A percentile compares a stretch with the other conserved stretches of the same genome.
Evolutionary conservation across 371 early-diverging fungal species (phyloP).

Genomic region (Mucor mucedo): DNA sequence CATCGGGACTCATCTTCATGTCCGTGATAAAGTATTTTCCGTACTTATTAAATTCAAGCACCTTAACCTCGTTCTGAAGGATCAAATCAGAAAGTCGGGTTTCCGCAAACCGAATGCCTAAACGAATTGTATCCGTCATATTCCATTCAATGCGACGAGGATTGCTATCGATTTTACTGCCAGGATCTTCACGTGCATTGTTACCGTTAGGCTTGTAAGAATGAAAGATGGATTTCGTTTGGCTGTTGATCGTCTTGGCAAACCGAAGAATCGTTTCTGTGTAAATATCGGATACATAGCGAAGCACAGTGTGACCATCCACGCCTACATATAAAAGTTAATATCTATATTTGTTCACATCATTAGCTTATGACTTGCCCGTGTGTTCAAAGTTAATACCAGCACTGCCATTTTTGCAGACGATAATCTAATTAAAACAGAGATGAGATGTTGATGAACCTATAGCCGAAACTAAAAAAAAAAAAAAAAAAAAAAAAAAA

Average conservation of each 20-base stretch:
- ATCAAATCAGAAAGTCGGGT: conserved; percentile 57
- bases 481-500: no score
- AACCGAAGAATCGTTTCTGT: conserved; percentile 63
- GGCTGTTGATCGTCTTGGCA: conserved; percentile 59
- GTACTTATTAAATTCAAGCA: conserved; percentile 65
- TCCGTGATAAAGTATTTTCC: conserved; percentile 75
- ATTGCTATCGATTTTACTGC: conserved; percentile 36
- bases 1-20: conserved; percentile 75
- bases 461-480: background rate
- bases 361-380: conserved; percentile 34
- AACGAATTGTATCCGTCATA: conserved; percentile 41
- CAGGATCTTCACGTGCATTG: background rate
- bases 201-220: conserved; percentile 22
- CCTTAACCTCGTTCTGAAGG: conserved; percentile 67
- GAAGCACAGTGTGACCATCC: conserved; percentile 63
- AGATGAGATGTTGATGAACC: background rate
- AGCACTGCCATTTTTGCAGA: conserved; percentile 63
- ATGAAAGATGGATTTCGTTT: conserved; percentile 57
- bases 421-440: conserved; percentile 50
- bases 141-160: conserved; percentile 62
- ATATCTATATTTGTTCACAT: background rate
- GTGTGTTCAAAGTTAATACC: conserved; percentile 67
- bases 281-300: conserved; percentile 62
- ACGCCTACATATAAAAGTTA: conserved; percentile 40
- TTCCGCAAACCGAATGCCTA: conserved; percentile 61